A percentile compares a stretch with the other conserved stretches of the same genome.
Conservation (phyloP, 371 early-diverging fungal species). For the Chytridiales sp. region DNA sequence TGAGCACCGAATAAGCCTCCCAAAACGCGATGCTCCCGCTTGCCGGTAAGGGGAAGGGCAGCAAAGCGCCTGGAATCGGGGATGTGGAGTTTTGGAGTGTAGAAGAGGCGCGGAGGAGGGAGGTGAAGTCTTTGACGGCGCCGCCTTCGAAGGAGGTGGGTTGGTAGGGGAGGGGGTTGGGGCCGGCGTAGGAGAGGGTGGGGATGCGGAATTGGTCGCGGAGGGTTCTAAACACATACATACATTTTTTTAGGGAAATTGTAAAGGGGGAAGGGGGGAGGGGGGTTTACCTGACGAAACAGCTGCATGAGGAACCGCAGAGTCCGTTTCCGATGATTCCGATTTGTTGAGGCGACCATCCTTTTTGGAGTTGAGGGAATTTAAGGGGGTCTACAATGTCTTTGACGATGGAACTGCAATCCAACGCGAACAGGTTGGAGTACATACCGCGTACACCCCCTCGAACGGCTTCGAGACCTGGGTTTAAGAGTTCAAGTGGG, state of each 20-base stretch:
- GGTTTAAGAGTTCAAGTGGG: background rate
- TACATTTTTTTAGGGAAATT: background rate
- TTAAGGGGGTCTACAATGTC: background rate
- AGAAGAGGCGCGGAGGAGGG: background rate
- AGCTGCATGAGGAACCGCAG: conserved; percentile 17
- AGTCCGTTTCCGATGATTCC: conserved; percentile 9
- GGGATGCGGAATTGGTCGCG: conserved; percentile 7
- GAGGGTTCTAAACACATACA: conserved; percentile 8
- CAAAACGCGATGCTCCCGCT: conserved; percentile 4
- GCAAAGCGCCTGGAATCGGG: background rate
- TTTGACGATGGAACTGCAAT: background rate
- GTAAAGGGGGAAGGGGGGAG: background rate
- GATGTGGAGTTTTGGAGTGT: background rate
- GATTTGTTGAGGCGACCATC: conserved; percentile 8
- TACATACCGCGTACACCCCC: conserved; percentile 4
- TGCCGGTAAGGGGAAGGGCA: background rate
- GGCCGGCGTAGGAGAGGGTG: conserved; percentile 19
- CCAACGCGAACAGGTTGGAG: conserved; percentile 14
- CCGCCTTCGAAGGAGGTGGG: conserved; percentile 23
- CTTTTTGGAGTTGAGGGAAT: background rate
- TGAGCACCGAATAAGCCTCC: conserved; percentile 3
- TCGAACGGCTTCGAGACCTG: background rate
- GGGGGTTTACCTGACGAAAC: conserved; percentile 6
- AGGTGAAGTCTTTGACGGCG: background rate
- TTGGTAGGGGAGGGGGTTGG: conserved; percentile 8